Percentiles rank a stretch among this genome's conserved stretches.
Conservation (phyloP, 2,329 filamentous ascomycete genomes). For the Huntiella abstrusa region DNA sequence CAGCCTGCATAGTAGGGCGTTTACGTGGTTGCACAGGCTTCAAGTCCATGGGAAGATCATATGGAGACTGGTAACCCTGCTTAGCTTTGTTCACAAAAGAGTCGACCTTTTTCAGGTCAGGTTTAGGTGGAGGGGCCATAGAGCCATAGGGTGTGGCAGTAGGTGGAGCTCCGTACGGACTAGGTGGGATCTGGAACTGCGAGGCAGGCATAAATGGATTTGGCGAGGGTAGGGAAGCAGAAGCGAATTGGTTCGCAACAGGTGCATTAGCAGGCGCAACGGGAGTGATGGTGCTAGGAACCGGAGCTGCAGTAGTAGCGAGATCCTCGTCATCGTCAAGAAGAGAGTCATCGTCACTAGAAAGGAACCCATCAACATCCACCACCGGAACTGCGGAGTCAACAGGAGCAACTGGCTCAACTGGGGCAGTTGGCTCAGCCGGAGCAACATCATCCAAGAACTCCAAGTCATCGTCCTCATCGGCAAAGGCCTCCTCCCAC, state of each 20-base stretch:
- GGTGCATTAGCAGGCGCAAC: constrained; percentile 2
- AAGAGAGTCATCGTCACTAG: constrained; percentile 73
- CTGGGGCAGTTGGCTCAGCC: constrained; percentile 19
- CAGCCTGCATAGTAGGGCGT: constrained; percentile 36
- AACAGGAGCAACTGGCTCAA: not conserved
- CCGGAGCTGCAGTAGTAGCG: constrained; percentile 11
- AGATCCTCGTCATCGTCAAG: constrained; percentile 47
- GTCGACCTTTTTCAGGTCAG: constrained; percentile 41
- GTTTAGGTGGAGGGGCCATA: constrained; percentile 20
- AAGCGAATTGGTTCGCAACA: not conserved
- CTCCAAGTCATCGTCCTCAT: constrained; percentile 51
- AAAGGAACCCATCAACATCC: constrained; percentile 48
- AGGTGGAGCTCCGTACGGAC: constrained; percentile 8
- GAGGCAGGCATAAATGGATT: constrained; percentile 11
- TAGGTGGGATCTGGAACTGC: not conserved
- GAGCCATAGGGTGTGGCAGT: constrained; percentile 20
- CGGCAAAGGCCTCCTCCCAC: constrained; percentile 67
- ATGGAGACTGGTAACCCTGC: constrained; percentile 82
- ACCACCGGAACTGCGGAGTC: constrained; percentile 21
- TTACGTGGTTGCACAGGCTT: constrained; percentile 43
- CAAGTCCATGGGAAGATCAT: constrained; percentile 84
- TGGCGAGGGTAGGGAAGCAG: not conserved
- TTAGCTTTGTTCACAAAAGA: constrained; percentile 86
- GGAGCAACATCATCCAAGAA: constrained; percentile 40
- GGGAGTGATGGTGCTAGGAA: not conserved